Base-by-base conservation (phyloP, 1,284 basidiomycete genomes). In the Fomitiporia mediterranea region DNA sequence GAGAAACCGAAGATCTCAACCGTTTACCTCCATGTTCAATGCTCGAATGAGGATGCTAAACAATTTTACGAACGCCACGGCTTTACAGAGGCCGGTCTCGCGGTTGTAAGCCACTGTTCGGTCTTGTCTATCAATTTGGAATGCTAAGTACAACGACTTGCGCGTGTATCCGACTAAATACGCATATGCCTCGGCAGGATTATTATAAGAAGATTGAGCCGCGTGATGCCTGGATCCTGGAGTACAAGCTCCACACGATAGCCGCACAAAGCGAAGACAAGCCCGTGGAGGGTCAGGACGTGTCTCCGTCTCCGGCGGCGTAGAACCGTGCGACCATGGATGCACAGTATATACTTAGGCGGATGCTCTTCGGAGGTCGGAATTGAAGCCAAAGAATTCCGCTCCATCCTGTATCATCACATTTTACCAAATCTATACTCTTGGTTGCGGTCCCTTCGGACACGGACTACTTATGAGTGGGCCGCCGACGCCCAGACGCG, bases 151-250 rank as follows among this genome's bases (percentile, higher is more conserved):
- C 44, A n/a, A 46, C 44, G 23, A 28, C 25, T 28, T n/a, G 25
- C 25, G 7, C 25, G 7, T 46, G 44, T 28, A 28, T 17, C 21
- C 44, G 44, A 28, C 25, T 25, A 28, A 30, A 0, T 50, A 27
- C 75, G 2, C 48, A 42, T 42, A n/a, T n/a, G 17, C 30, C 6
- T 28, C 21, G 27, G 39, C 30, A 85, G 65, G 77, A 81, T 57
- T 92, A 92, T 70, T 92, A 92, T 77, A 90, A 89, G 70, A 91
- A 87, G 69, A 86, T 91, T 51, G 73, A 70, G 35, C 89, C 89
- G 27, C 81, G 79, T 60, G 85, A 85, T 63, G 89, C 89, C 23
- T 91, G 89, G 89, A 75, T 91, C 60, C 75, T 91, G 48, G 84
- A 90, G 69, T 81, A 77, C 66, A 67, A 67, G 37, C 68, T 81